Conservation (phyloP, 345 rosid genomes). For the Punica granatum region DNA sequence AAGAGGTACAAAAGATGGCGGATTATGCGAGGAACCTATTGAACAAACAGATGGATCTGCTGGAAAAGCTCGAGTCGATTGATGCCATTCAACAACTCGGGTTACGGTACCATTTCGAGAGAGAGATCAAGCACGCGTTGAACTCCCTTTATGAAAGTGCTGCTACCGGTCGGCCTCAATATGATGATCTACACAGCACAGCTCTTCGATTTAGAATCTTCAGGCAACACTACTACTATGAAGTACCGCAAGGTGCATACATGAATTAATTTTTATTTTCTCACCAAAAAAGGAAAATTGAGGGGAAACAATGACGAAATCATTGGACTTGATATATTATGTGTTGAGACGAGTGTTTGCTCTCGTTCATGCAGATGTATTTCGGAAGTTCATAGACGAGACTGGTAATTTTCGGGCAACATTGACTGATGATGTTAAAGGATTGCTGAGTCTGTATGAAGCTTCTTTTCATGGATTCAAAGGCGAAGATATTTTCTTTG, state of each 20-base stretch:
- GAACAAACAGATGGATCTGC: background rate
- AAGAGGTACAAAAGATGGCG: background rate
- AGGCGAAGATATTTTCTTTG: constrained; percentile 17
- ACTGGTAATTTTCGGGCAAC: constrained; percentile 2
- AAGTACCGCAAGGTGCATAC: constrained; percentile 13
- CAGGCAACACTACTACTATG: constrained; percentile 4
- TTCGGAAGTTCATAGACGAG: constrained; percentile 13
- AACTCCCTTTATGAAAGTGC: background rate
- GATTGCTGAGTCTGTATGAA: constrained; percentile 21
- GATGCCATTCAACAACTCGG: constrained; percentile 15
- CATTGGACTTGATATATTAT: background rate
- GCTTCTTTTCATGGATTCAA: constrained; percentile 13
- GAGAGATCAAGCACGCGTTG: constrained; percentile 4
- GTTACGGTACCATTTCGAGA: constrained; percentile 13
- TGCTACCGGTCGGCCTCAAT: background rate
- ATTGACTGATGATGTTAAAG: constrained; percentile 10
- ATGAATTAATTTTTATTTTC: too few relatives aligned
- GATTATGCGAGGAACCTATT: background rate
- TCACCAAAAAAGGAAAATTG: too few relatives aligned
- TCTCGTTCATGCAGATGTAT: constrained; percentile 6
- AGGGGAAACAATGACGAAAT: too few relatives aligned
- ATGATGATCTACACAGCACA: background rate
- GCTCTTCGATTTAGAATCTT: constrained; percentile 17
- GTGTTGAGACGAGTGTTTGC: background rate
- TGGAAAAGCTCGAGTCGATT: constrained; percentile 10